These are phyloP conservation scores for Talaromyces sp. DNA, from an alignment of 2,329 filamentous ascomycete genomes.

Conservation along the genomic window DNA sequence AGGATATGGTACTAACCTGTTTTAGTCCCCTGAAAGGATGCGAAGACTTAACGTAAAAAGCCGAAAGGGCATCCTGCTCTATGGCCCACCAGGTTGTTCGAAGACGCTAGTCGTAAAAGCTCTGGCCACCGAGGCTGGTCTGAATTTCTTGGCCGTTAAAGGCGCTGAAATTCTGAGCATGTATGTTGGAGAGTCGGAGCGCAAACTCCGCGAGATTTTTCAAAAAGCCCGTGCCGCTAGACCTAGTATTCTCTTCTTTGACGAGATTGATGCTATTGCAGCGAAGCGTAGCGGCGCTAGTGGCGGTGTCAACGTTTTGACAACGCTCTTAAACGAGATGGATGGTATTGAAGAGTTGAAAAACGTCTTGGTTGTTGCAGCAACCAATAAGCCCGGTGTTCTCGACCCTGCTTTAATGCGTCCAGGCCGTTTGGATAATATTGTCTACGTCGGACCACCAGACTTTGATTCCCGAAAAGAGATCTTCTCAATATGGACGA, in stretches of 20 bases:
- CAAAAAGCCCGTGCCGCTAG: constrained; percentile 77
- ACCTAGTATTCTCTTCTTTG: constrained; percentile 93
- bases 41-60: constrained; percentile 53
- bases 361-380: constrained; percentile 81
- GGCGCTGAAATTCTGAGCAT: constrained; percentile 91
- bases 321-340: constrained; percentile 89
- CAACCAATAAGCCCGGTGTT: constrained; percentile 84
- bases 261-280: constrained; percentile 88
- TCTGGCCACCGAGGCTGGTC: constrained; percentile 80
- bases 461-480: constrained; percentile 68
- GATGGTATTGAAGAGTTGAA: constrained; percentile 84
- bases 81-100: constrained; percentile 89
- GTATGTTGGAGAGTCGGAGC: constrained; percentile 94
- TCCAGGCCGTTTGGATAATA: constrained; percentile 77
- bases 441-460: constrained; percentile 82
- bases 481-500: constrained; percentile 68
- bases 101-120: constrained; percentile 92
- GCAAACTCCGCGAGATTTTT: constrained; percentile 80
- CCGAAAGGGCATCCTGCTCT: constrained; percentile 80
- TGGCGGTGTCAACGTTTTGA: constrained; percentile 72
- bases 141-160: constrained; percentile 94
- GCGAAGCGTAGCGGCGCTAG: constrained; percentile 52
- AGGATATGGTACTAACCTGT: constrained; percentile 1
- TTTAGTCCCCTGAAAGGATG: constrained; percentile 50
- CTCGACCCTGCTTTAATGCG: constrained; percentile 83